Evolutionary conservation across 78 protist species (phyloP).

Genomic region (Dictyostelium brefeldianum): DNA sequence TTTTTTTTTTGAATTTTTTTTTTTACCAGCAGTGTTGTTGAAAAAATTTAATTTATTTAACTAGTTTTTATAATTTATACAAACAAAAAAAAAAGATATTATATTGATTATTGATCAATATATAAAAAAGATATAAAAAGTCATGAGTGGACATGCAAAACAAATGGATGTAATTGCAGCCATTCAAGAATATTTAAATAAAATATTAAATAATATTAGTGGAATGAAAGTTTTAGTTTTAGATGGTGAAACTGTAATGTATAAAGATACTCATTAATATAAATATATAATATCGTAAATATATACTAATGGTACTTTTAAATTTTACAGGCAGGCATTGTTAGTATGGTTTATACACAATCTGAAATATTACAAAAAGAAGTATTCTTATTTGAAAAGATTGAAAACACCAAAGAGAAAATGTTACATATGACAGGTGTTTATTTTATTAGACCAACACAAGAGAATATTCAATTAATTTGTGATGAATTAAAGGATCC

Average conservation of each 20-base stretch:
- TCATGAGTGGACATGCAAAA: not conserved
- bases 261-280: not conserved
- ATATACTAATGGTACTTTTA: not conserved
- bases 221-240: conserved; percentile 96
- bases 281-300: not conserved
- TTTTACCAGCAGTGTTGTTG: not conserved
- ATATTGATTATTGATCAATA: not conserved
- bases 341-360: conserved; percentile 92
- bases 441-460: conserved; percentile 93
- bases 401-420: conserved; percentile 82
- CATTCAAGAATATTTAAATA: conserved; percentile 89
- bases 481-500: conserved; percentile 86
- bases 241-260: conserved; percentile 92
- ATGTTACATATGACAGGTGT: conserved; percentile 94
- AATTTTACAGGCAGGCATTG: conserved; percentile 79
- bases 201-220: conserved; percentile 56
- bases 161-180: conserved; percentile 86
- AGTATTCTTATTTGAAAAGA: conserved; percentile 93
- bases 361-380: conserved; percentile 93
- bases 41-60: too few relatives aligned
- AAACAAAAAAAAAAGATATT: not conserved
- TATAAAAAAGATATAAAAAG: not conserved
- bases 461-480: conserved; percentile 78
- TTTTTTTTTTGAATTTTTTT: not conserved
- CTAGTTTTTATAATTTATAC: too few relatives aligned